Base-by-base conservation (phyloP, 2,329 filamentous ascomycete species). In the Escovopsis sp. region DNA sequence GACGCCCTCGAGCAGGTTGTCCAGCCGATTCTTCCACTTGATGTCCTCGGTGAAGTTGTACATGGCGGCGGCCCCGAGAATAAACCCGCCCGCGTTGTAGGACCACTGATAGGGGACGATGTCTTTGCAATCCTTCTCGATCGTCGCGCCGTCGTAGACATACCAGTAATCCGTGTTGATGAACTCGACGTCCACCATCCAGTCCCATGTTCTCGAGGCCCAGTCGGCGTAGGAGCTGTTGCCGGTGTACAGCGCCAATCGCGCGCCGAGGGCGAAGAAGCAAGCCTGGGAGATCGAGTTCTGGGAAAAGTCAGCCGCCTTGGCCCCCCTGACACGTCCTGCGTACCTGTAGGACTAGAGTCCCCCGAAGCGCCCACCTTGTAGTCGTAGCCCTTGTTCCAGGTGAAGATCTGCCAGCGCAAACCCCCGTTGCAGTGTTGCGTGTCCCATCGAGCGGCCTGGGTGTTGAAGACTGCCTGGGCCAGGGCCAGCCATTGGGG, bases 381-480 rank as follows among this genome's bases (percentile, higher is more conserved):
- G 66, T 88, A 86, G 46, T 79, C 69, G 56, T 78, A 93, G 12
- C 85, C 86, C 28, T 70, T 74, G 51, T 92, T 90, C 63, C 82
- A 86, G 1, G 71, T 66, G 51, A 81, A 88, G 33, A 93, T 85
- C 57, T 93, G 85, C 82, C 82, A 88, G 41, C 80, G 71, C 34
- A 90, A 54, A 5, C 84, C 85, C 28, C 84, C 84, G n/a, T 64
- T 66, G 46, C 84, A 92, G 35, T 71, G 60, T 1, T 63, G 55
- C 1, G 54, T 62, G 42, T 87, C 81, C 84, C 82, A 90, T 27
- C 82, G 72, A 19, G 64, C 61, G 3, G 73, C 75, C 48, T 88
- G 82, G 2, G 75, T 78, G 53, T 92, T 84, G 62, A 90, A 92
- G 21, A 85, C 79, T 34, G 78, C 80, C 51, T 86, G 76, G 2